Conservation (phyloP, 2,329 filamentous ascomycete genomes). For the Beauveria varroae region DNA sequence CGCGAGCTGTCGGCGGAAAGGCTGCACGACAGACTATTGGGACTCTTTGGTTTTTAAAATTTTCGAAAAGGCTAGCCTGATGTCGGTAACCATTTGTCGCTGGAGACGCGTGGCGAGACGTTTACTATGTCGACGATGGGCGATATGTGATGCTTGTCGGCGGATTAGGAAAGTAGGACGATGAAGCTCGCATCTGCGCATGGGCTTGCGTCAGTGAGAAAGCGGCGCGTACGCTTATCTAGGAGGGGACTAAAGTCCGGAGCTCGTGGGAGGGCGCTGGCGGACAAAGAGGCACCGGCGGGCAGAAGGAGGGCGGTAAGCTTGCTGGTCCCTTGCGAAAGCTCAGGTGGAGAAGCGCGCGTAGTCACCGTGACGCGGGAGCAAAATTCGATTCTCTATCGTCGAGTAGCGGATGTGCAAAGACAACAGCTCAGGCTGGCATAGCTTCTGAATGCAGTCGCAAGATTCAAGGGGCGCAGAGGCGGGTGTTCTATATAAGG, state of each 20-base stretch:
- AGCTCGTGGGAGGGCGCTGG: neutral
- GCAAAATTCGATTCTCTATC: neutral
- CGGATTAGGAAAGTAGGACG: slow-evolving; percentile 24
- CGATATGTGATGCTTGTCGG: slow-evolving; percentile 20
- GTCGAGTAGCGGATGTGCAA: slow-evolving; percentile 1
- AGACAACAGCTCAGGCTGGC: neutral
- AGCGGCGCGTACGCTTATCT: slow-evolving; percentile 18
- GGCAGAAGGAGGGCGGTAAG: slow-evolving; percentile 4
- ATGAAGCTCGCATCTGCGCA: slow-evolving; percentile 32
- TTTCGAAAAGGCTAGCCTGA: slow-evolving; percentile 13
- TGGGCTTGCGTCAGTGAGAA: slow-evolving; percentile 22
- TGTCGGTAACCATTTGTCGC: slow-evolving; percentile 20
- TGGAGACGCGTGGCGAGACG: slow-evolving; percentile 3
- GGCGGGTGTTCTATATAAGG: neutral
- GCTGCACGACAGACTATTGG: slow-evolving; percentile 16
- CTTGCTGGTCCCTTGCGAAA: slow-evolving; percentile 4
- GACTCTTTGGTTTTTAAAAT: neutral
- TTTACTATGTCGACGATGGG: slow-evolving; percentile 9
- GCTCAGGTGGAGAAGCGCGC: slow-evolving; percentile 4
- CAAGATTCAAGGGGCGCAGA: neutral
- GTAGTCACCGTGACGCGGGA: slow-evolving; percentile 1
- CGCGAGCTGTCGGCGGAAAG: slow-evolving; percentile 17
- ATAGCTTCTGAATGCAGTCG: neutral
- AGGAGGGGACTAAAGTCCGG: slow-evolving; percentile 21
- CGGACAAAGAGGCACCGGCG: neutral